phyloP scores from a whole-genome alignment of 2,329 filamentous ascomycete genomes.

The Beauveria scarabaeidicola region DNA sequence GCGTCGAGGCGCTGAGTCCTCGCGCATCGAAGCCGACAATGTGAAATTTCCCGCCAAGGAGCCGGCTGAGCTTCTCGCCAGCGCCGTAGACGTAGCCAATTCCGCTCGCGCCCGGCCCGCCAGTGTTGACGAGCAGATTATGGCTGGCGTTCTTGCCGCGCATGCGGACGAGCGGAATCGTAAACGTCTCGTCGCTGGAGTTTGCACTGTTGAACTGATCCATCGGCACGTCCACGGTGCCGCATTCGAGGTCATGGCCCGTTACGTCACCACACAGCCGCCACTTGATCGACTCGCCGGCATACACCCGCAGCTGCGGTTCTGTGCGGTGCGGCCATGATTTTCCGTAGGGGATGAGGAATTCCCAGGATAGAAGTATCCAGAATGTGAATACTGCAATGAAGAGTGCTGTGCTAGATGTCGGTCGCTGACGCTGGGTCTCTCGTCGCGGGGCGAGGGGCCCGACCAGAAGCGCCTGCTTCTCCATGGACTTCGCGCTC shows the following conservation, averaged over 20 bases:
- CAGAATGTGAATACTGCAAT: background rate
- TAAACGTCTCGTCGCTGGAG: slow-evolving; percentile 30
- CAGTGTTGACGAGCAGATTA: slow-evolving; percentile 38
- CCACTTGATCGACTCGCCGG: slow-evolving; percentile 31
- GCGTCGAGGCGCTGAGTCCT: slow-evolving; percentile 27
- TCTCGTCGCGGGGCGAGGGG: background rate
- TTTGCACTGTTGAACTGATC: slow-evolving; percentile 33
- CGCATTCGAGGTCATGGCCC: slow-evolving; percentile 33
- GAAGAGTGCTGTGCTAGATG: background rate
- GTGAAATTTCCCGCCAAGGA: slow-evolving; percentile 35
- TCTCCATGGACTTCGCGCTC: background rate
- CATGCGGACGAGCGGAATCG: slow-evolving; percentile 35
- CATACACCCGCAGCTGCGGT: slow-evolving; percentile 14
- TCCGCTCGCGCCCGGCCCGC: slow-evolving; percentile 39
- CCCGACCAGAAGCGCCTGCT: background rate
- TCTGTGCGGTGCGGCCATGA: background rate
- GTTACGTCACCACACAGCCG: slow-evolving; percentile 28
- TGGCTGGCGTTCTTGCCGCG: slow-evolving; percentile 33
- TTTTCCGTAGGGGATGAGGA: background rate
- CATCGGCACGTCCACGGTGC: slow-evolving; percentile 35
- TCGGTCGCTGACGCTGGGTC: background rate
- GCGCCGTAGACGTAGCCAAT: slow-evolving; percentile 26
- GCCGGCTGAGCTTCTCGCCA: slow-evolving; percentile 27
- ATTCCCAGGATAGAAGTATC: background rate
- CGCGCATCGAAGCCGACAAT: slow-evolving; percentile 40